Base-by-base conservation (phyloP, 306 rosid species). In the Cucurbita ficifolia region DNA sequence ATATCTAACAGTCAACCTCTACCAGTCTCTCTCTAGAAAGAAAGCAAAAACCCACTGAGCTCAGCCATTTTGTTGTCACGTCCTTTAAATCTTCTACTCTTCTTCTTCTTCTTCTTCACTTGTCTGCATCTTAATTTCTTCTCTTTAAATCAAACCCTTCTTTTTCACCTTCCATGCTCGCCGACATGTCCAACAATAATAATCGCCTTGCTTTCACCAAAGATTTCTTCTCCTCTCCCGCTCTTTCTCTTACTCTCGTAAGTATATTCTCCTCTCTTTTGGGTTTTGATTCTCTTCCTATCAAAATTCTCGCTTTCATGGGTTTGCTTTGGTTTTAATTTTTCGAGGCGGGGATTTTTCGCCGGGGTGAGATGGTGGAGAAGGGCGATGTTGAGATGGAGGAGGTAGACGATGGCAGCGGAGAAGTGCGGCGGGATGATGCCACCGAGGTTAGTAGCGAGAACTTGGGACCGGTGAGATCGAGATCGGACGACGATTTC, bases 171-270 rank as follows among this genome's bases (percentile, higher is more conserved):
- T 70, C 78, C 86, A 86, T 94, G 96, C 90, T 86, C 87, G 95
- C 81, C 72, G 92, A 91, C 95, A 94, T 94, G 98, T 87, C 98
- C 36, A 88, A 94, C 56, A 90, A 94, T 60, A 90, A 94, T 60
- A 89, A 85, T 65, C 97, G 83, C 9, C 90, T 91, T 45, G 51
- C 88, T 82, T 87, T 76, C 39, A 84, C 95, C 83, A 94, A 89
- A 73, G 96, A 94, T 81, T 94, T 87, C 75, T 94, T 91, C 43
- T 82, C 90, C 42, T 86, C 99, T 68, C 99, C 99, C 0, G 92
- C 99, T 78, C 99, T 94, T 50, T 94, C 99, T 50, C 97, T 94
- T 8, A 89, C 96, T 80, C 99, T 94, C 21, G 99, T 94, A 89
- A 9, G 56, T 18, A 35, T 21, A 12, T 10, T 13, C 14, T 17